Percentiles rank a stretch among this genome's conserved stretches.
Conservation (phyloP, 2,329 filamentous ascomycete genomes). For the Decorospora gaudefroyi region DNA sequence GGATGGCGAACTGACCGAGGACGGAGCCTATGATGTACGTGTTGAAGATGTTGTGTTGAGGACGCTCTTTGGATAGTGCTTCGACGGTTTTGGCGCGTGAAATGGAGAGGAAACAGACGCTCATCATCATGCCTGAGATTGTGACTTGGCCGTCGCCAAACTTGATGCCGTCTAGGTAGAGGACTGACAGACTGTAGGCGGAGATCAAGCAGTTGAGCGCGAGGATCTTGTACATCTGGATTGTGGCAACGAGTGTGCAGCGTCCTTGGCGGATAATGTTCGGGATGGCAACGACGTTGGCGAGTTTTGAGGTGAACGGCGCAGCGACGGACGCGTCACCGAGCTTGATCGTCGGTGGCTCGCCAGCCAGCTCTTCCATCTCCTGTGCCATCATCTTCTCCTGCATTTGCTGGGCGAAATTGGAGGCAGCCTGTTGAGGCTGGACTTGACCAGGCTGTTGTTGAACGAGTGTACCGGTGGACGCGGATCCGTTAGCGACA, state of each 20-base stretch:
- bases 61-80: conserved; percentile 91
- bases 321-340: conserved; percentile 96
- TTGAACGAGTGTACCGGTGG: conserved; percentile 31
- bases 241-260: conserved; percentile 95
- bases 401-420: conserved; percentile 72
- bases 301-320: conserved; percentile 95
- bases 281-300: conserved; percentile 93
- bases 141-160: conserved; percentile 98
- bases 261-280: conserved; percentile 98
- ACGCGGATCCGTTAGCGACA: conserved; percentile 24
- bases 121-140: conserved; percentile 99
- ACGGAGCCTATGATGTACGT: conserved; percentile 98
- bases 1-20: conserved; percentile 93
- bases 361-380: conserved; percentile 71
- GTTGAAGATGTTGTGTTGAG: conserved; percentile 99
- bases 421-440: conserved; percentile 66
- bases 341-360: conserved; percentile 94
- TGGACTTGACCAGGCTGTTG: conserved; percentile 56
- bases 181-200: conserved; percentile 92
- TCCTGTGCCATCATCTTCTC: conserved; percentile 87
- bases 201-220: conserved; percentile 97
- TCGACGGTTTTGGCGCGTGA: conserved; percentile 97
- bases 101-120: conserved; percentile 97
- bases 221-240: conserved; percentile 99
- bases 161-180: conserved; percentile 98